Percentiles rank a stretch among this genome's conserved stretches.
These are phyloP conservation scores for Cynanchum wilfordii DNA, from an alignment of 257 asterid genomes.

Conservation along the genomic window DNA sequence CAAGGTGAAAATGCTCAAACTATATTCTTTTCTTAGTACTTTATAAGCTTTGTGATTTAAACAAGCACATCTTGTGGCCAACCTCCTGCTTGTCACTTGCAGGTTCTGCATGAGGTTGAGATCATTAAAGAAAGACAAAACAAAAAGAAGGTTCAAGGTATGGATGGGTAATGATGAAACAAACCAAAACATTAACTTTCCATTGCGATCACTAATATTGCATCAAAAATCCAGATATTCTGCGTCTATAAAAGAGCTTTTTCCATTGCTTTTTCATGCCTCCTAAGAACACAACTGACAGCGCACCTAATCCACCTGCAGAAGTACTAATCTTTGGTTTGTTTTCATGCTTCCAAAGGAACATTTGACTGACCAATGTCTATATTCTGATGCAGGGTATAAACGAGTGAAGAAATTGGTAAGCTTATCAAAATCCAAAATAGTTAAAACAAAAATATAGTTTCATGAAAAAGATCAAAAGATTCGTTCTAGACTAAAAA, in stretches of 20 bases:
- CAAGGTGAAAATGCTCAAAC: background rate
- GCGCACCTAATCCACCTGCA: background rate
- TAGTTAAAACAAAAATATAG: conserved; percentile 33
- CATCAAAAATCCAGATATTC: background rate
- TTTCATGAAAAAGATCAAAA: conserved; percentile 45
- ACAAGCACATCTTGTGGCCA: conserved; percentile 13
- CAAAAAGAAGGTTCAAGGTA: conserved; percentile 40
- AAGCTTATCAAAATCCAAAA: conserved; percentile 44
- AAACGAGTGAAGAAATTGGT: conserved; percentile 46
- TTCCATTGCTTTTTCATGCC: background rate
- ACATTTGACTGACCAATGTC: background rate
- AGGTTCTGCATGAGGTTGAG: conserved; percentile 46
- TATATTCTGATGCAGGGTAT: conserved; percentile 42
- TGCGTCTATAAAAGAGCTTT: background rate
- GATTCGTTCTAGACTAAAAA: conserved; percentile 66
- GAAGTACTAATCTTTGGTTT: background rate
- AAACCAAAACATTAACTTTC: background rate
- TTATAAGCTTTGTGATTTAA: conserved; percentile 1
- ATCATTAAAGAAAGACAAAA: conserved; percentile 36
- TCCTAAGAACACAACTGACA: background rate
- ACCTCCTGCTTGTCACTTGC: conserved; percentile 17
- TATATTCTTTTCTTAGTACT: background rate
- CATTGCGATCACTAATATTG: background rate
- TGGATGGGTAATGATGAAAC: conserved; percentile 1
- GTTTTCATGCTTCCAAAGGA: background rate